Evolutionary conservation across 1,284 basidiomycete species (phyloP).

Genomic region (Neotropicomus parvogracilis): DNA sequence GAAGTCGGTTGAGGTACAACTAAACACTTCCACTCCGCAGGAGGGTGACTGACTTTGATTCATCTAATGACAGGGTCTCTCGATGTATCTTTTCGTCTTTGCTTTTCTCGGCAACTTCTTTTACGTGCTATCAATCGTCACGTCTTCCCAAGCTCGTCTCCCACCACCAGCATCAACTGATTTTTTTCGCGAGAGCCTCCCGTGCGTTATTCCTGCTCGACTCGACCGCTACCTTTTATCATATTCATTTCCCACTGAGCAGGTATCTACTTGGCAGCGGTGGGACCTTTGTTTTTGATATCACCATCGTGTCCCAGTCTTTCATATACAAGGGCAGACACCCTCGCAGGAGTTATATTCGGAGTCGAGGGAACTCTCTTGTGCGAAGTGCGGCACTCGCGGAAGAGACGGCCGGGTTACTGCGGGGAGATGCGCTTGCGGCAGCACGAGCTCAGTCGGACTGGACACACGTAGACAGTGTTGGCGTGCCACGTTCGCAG

Average conservation of each 20-base stretch:
- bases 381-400: slow-evolving; percentile 23
- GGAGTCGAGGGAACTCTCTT: slow-evolving; percentile 33
- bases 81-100: slow-evolving; percentile 88
- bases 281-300: slow-evolving; percentile 86
- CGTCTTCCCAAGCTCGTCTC: slow-evolving; percentile 53
- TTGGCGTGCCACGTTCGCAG: slow-evolving; percentile 17
- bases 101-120: slow-evolving; percentile 90
- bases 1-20: slow-evolving; percentile 79
- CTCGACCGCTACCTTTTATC: slow-evolving; percentile 4
- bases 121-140: slow-evolving; percentile 83
- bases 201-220: slow-evolving; percentile 47
- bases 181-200: slow-evolving; percentile 70
- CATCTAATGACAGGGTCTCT: slow-evolving; percentile 60
- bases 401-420: slow-evolving; percentile 48
- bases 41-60: slow-evolving; percentile 12
- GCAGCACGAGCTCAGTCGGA: slow-evolving; percentile 22
- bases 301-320: slow-evolving; percentile 74
- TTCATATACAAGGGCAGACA: slow-evolving; percentile 46
- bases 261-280: slow-evolving; percentile 85
- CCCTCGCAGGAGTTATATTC: slow-evolving; percentile 24
- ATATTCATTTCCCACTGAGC: slow-evolving; percentile 2
- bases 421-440: slow-evolving; percentile 38
- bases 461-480: slow-evolving; percentile 12
- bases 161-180: slow-evolving; percentile 53
- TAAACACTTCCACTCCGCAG: neutral